A percentile compares a stretch with the other conserved stretches of the same genome.
Conservation (phyloP, 805 yeast genomes). For the Myxozyma udenii region DNA sequence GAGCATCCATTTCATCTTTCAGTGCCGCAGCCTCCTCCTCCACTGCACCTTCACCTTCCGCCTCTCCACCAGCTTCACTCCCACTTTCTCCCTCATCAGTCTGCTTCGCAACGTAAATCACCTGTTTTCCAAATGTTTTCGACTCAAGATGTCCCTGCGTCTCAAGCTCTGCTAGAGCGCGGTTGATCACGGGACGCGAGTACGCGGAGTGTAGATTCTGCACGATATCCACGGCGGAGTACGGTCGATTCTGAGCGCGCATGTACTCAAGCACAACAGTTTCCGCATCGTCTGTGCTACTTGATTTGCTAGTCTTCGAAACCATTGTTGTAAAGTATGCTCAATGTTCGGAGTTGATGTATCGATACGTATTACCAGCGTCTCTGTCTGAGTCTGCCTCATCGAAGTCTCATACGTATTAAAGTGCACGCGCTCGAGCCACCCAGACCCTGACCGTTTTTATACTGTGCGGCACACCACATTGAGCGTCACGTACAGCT, state of each 20-base stretch:
- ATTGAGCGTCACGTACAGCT: too few species aligned
- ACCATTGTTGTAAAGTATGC: too few species aligned
- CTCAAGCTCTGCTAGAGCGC: conserved; percentile 26
- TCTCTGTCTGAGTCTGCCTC: too few species aligned
- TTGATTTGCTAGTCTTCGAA: neutral
- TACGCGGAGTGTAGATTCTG: conserved; percentile 24
- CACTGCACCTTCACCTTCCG: conserved; percentile 1
- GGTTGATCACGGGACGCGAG: conserved; percentile 17
- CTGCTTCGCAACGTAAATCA: conserved; percentile 25
- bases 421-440: too few species aligned
- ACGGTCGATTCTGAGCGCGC: conserved; percentile 28
- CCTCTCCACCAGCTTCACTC: conserved; percentile 1
- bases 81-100: neutral
- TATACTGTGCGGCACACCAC: too few species aligned
- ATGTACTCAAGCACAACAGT: conserved; percentile 18
- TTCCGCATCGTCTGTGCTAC: neutral
- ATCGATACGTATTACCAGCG: too few species aligned
- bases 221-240: conserved; percentile 27
- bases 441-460: too few species aligned
- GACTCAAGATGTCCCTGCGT: conserved; percentile 13
- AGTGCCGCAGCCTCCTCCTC: neutral
- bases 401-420: too few species aligned
- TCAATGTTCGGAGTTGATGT: too few species aligned
- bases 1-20: conserved; percentile 7
- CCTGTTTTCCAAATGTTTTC: conserved; percentile 28